phyloP scores from a whole-genome alignment of 331 rosid genomes.

The Acacia pycnantha region DNA sequence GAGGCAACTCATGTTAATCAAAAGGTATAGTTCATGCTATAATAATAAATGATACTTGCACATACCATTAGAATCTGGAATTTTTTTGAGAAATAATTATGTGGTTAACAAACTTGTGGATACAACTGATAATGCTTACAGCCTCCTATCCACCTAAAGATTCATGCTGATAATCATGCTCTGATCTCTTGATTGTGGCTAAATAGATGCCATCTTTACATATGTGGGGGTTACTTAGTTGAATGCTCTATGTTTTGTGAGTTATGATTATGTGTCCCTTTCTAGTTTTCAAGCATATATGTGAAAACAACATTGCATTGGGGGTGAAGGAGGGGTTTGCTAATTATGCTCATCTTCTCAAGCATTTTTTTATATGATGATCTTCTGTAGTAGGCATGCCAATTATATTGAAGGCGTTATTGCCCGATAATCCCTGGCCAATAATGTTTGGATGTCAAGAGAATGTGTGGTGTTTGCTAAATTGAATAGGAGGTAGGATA shows the following conservation, averaged over 20 bases:
- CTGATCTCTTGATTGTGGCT: not conserved
- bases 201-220: not conserved
- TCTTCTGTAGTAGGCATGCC: constrained; percentile 9
- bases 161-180: not conserved
- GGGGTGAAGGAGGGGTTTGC: not conserved
- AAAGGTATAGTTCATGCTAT: constrained; percentile 47
- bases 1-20: constrained; percentile 59
- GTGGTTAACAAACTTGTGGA: not conserved
- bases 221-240: not conserved
- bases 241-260: not conserved
- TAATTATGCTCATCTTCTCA: not conserved
- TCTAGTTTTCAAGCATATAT: not conserved
- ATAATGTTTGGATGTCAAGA: not conserved
- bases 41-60: not conserved
- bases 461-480: not conserved
- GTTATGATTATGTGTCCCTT: not conserved
- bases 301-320: not conserved
- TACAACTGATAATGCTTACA: not conserved
- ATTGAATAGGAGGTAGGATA: not conserved
- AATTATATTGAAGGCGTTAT: not conserved
- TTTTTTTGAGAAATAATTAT: constrained; percentile 1
- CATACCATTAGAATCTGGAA: not conserved
- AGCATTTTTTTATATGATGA: constrained; percentile 7
- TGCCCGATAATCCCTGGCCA: not conserved
- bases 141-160: not conserved